Conservation (phyloP, 2,329 filamentous ascomycete genomes). For the Colletotrichum zoysiae region DNA sequence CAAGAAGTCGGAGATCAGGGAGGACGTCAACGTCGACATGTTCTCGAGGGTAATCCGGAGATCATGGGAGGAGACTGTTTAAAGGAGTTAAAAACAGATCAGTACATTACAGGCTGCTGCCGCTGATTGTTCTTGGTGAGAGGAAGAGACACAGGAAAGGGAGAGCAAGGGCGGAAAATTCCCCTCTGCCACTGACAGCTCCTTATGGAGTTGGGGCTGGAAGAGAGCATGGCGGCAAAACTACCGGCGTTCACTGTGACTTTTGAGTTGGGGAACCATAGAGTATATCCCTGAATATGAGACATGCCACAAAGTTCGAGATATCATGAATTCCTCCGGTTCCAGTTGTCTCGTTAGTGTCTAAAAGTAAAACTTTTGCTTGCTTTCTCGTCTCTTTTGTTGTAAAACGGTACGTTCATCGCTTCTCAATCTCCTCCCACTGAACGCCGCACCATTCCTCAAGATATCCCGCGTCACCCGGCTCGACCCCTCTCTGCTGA, state of each 20-base stretch:
- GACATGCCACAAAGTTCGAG: constrained; percentile 39
- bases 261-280: constrained; percentile 43
- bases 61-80: constrained; percentile 86
- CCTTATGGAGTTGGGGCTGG: constrained; percentile 41
- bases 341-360: neutral
- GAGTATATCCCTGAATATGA: constrained; percentile 43
- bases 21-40: constrained; percentile 93
- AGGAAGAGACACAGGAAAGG: constrained; percentile 20
- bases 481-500: constrained; percentile 66
- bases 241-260: constrained; percentile 43
- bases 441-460: constrained; percentile 99
- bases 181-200: constrained; percentile 37
- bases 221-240: constrained; percentile 44
- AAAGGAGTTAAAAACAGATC: constrained; percentile 43
- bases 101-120: neutral
- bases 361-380: constrained; percentile 9
- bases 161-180: constrained; percentile 18
- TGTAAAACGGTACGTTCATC: constrained; percentile 45
- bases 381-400: constrained; percentile 44
- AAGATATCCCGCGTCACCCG: constrained; percentile 79
- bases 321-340: constrained; percentile 25
- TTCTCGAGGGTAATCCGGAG: constrained; percentile 84
- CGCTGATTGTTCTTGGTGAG: constrained; percentile 5
- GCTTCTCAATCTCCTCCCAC: constrained; percentile 83
- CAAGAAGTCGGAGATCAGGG: constrained; percentile 92